These are phyloP conservation scores for Trichoderma harzianum DNA, from an alignment of 2,329 filamentous ascomycete species.

Conservation along the genomic window DNA sequence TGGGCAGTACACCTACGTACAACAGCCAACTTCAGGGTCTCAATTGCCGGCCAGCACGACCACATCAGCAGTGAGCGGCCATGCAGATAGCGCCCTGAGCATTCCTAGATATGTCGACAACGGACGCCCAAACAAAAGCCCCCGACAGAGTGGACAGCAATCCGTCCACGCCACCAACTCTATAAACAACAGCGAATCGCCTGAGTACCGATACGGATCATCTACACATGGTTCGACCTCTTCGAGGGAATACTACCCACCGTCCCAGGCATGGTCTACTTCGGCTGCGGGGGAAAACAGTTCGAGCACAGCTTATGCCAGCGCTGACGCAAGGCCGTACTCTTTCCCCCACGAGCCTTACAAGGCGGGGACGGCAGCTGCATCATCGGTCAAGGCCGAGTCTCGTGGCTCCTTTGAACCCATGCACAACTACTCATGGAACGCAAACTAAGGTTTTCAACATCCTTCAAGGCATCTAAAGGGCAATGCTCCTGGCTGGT, in stretches of 20 bases:
- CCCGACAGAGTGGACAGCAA: conserved; percentile 52
- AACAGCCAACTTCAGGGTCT: conserved; percentile 48
- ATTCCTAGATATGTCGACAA: conserved; percentile 58
- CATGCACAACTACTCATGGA: conserved; percentile 58
- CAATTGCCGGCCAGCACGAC: conserved; percentile 44
- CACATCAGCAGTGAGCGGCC: conserved; percentile 32
- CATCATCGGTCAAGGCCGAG: conserved; percentile 33
- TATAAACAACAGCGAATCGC: conserved; percentile 46
- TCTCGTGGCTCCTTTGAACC: conserved; percentile 46
- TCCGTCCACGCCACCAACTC: conserved; percentile 51
- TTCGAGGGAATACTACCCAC: conserved; percentile 53
- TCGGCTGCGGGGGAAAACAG: conserved; percentile 47
- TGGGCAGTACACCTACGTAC: conserved; percentile 54
- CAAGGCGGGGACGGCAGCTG: conserved; percentile 32
- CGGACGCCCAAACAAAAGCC: conserved; percentile 54
- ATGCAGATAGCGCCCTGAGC: conserved; percentile 44
- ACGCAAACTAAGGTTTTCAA: conserved; percentile 38
- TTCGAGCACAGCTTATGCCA: conserved; percentile 44
- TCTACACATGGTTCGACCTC: conserved; percentile 27
- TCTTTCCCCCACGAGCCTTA: conserved; percentile 48
- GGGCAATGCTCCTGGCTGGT: neutral
- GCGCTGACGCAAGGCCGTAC: conserved; percentile 47
- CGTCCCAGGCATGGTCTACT: conserved; percentile 51
- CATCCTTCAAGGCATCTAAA: neutral
- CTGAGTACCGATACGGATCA: conserved; percentile 57